These are phyloP conservation scores for Penicillium paradoxum DNA, from an alignment of 495 filamentous ascomycete species.

Conservation along the genomic window DNA sequence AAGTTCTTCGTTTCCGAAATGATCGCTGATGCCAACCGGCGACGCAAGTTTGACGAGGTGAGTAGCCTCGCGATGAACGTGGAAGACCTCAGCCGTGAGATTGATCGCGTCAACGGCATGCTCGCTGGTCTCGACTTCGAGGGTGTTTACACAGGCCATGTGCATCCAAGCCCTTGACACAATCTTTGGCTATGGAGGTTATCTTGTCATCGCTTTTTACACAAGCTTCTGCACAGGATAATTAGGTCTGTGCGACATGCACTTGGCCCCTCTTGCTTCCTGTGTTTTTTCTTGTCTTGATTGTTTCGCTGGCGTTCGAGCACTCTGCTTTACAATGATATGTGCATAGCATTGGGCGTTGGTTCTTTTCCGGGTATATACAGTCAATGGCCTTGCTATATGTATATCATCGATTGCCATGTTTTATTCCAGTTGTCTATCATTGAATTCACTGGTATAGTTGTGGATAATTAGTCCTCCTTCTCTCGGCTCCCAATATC, in stretches of 20 bases:
- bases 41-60: conserved; percentile 86
- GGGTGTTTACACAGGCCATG: conserved; percentile 41
- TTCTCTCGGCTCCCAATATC: too few relatives aligned
- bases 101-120: conserved; percentile 59
- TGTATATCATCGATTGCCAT: background rate
- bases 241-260: background rate
- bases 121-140: conserved; percentile 48
- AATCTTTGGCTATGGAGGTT: background rate
- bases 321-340: conserved; percentile 14
- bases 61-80: conserved; percentile 71
- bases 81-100: conserved; percentile 79
- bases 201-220: background rate
- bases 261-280: background rate
- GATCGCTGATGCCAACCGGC: conserved; percentile 74
- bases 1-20: conserved; percentile 86
- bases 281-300: background rate
- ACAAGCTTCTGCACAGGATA: background rate
- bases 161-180: conserved; percentile 17
- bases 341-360: conserved; percentile 31
- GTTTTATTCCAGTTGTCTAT: too few relatives aligned
- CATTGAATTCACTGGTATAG: too few relatives aligned
- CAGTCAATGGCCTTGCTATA: conserved; percentile 1
- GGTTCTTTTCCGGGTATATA: conserved; percentile 7
- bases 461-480: too few relatives aligned
- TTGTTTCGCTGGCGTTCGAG: conserved; percentile 13